These are phyloP conservation scores for Nakazawaea siamensis DNA, from an alignment of 805 yeast genomes.

Conservation along the genomic window DNA sequence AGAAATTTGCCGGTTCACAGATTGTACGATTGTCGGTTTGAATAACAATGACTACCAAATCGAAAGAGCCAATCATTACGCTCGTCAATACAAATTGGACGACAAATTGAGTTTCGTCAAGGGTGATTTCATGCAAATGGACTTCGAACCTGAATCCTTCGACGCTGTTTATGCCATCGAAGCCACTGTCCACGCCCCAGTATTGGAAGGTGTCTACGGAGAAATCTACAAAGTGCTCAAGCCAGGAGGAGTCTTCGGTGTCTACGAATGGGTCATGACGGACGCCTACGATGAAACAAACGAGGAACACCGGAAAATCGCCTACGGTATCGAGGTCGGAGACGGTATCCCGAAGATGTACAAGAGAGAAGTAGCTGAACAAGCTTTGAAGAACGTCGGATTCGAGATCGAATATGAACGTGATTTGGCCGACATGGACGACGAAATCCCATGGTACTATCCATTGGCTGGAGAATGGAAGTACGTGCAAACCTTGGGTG, in stretches of 20 bases:
- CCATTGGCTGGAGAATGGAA: conserved; percentile 94
- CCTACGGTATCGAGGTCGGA: conserved; percentile 96
- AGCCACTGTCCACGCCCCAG: conserved; percentile 98
- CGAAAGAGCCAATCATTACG: conserved; percentile 80
- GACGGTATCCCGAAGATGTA: conserved; percentile 99
- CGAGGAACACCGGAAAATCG: conserved; percentile 85
- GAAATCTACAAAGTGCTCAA: conserved; percentile 92
- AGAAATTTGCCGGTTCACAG: conserved; percentile 88
- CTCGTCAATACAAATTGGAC: conserved; percentile 54
- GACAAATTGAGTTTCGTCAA: conserved; percentile 79
- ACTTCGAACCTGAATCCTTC: conserved; percentile 79
- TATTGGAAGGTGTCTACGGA: conserved; percentile 87
- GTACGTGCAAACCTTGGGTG: conserved; percentile 72
- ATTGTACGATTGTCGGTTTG: conserved; percentile 78
- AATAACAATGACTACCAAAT: conserved; percentile 97
- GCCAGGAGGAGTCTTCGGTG: conserved; percentile 97
- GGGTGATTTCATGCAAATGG: conserved; percentile 99
- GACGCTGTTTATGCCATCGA: conserved; percentile 98
- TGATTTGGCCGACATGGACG: conserved; percentile 79
- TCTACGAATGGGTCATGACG: conserved; percentile 99
- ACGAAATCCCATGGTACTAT: conserved; percentile 93
- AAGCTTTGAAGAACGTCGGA: conserved; percentile 82
- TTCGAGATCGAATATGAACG: conserved; percentile 67
- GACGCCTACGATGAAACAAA: conserved; percentile 82
- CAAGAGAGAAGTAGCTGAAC: conserved; percentile 73